These are phyloP conservation scores for Tricholoma matsutake DNA, from an alignment of 768 basidiomycete species.

Conservation along the genomic window DNA sequence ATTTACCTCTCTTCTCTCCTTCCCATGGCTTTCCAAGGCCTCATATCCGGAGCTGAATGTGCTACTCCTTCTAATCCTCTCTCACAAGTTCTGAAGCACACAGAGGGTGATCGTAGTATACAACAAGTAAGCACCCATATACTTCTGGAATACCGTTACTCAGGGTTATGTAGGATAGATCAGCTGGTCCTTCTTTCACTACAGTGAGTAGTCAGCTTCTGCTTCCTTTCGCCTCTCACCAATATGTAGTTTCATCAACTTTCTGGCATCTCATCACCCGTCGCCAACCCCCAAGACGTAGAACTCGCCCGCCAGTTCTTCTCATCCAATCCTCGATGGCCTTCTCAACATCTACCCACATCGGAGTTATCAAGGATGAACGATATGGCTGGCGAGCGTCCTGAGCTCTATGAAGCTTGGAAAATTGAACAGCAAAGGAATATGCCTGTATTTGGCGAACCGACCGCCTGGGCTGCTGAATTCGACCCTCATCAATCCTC, in stretches of 20 bases:
- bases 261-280: conserved; percentile 50
- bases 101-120: conserved; percentile 83
- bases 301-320: conserved; percentile 82
- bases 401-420: conserved; percentile 53
- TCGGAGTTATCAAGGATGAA: conserved; percentile 21
- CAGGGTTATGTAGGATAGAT: conserved; percentile 53
- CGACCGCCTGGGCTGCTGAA: conserved; percentile 54
- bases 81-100: conserved; percentile 85
- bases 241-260: conserved; percentile 66
- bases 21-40: conserved; percentile 70
- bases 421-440: conserved; percentile 45
- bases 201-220: conserved; percentile 40
- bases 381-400: conserved; percentile 20
- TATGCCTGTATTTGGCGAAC: conserved; percentile 34
- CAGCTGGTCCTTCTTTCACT: conserved; percentile 72
- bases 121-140: conserved; percentile 59
- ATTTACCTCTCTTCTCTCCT: not conserved
- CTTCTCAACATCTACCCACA: conserved; percentile 19
- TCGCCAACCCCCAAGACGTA: conserved; percentile 62
- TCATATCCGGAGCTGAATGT: conserved; percentile 90
- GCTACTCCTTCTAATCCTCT: conserved; percentile 82
- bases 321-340: conserved; percentile 36
- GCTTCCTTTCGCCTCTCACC: not conserved
- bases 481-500: conserved; percentile 32
- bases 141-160: not conserved